phyloP scores from a whole-genome alignment of 2,329 filamentous ascomycete species.

The Fusarium brachygibbosum region DNA sequence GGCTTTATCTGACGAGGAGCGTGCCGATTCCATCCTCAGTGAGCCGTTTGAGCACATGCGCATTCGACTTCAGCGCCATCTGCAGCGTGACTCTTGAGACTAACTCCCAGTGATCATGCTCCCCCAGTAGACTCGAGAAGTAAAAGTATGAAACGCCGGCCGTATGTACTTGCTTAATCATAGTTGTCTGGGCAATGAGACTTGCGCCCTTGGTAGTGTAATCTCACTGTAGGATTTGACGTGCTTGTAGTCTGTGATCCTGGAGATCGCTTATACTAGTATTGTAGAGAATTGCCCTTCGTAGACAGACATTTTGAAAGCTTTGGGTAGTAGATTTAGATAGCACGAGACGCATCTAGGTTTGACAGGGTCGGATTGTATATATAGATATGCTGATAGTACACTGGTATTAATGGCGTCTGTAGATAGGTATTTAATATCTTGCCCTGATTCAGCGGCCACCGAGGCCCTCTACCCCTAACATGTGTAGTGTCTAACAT shows the following conservation, averaged over 20 bases:
- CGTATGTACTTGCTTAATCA: neutral
- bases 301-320: neutral
- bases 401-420: conserved; percentile 36
- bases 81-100: neutral
- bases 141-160: neutral
- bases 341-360: too few relatives aligned
- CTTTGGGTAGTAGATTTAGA: neutral
- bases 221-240: neutral
- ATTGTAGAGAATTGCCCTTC: neutral
- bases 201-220: neutral
- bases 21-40: neutral
- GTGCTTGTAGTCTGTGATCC: neutral
- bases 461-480: conserved; percentile 31
- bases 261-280: neutral
- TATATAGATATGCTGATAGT: conserved; percentile 12
- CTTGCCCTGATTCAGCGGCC: conserved; percentile 22
- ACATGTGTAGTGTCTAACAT: conserved; percentile 37
- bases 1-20: neutral
- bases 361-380: neutral
- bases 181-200: neutral
- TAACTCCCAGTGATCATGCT: neutral
- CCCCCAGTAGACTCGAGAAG: neutral
- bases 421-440: conserved; percentile 27
- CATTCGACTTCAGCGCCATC: neutral
- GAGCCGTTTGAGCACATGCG: neutral